Percentiles rank a stretch among this genome's conserved stretches.
phyloP scores from a whole-genome alignment of 345 rosid genomes.

The Balakata baccata region DNA sequence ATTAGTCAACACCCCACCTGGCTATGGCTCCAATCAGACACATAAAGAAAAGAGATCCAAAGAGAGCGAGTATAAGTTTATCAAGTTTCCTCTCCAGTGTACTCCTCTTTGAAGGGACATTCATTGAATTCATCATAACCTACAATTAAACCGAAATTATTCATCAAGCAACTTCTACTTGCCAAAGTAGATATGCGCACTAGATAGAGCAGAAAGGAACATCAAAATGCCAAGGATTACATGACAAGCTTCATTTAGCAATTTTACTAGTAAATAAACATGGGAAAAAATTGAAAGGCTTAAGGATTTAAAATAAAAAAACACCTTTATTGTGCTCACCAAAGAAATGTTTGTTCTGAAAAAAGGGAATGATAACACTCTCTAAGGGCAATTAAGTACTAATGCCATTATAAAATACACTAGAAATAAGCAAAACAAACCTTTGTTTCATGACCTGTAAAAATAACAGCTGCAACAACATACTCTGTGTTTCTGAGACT shows the following conservation, averaged over 20 bases:
- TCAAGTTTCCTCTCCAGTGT: slow-evolving; percentile 98
- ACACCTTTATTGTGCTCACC: background rate
- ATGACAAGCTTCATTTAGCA: slow-evolving; percentile 3
- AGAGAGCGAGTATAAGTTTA: slow-evolving; percentile 87
- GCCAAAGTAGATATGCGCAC: background rate
- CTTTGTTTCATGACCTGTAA: slow-evolving; percentile 98
- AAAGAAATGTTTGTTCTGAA: background rate
- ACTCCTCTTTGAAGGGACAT: slow-evolving; percentile 98
- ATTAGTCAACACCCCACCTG: slow-evolving; percentile 47
- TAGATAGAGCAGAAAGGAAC: background rate
- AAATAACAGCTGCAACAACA: slow-evolving; percentile 84
- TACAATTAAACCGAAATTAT: slow-evolving; percentile 37
- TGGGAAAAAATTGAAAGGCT: background rate
- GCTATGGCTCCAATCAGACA: slow-evolving; percentile 90
- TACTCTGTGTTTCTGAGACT: slow-evolving; percentile 94
- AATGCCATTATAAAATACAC: background rate
- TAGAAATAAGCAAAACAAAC: slow-evolving; percentile 37
- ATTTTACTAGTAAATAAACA: background rate
- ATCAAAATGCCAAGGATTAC: background rate
- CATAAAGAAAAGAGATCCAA: slow-evolving; percentile 80
- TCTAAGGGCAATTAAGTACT: background rate
- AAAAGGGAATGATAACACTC: background rate
- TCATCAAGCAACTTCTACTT: slow-evolving; percentile 21
- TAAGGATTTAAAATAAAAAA: background rate
- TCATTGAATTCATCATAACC: slow-evolving; percentile 99